Percentiles rank a stretch among this genome's conserved stretches.
These are phyloP conservation scores for Phytophthora litchii DNA, from an alignment of 352 stramenopile genomes.

Conservation along the genomic window DNA sequence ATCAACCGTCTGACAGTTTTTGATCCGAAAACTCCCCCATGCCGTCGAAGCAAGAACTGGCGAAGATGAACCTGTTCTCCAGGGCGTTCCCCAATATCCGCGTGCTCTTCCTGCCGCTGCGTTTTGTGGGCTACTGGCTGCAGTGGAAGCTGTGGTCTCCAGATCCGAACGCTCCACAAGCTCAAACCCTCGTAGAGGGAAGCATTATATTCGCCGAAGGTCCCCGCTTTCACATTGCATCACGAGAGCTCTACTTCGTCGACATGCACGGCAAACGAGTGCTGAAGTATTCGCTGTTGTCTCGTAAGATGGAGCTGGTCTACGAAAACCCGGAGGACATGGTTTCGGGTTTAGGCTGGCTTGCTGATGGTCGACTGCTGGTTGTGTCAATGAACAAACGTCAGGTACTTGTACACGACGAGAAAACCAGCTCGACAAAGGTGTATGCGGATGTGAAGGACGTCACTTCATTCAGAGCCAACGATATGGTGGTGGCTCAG, in stretches of 20 bases:
- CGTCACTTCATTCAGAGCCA: conserved; percentile 51
- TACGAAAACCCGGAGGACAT: conserved; percentile 49
- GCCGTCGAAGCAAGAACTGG: too few species aligned
- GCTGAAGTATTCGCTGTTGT: conserved; percentile 50
- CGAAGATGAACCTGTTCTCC: conserved; percentile 17
- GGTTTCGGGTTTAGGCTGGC: conserved; percentile 59
- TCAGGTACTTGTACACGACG: conserved; percentile 45
- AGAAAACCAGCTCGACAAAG: conserved; percentile 23
- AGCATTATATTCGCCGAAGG: conserved; percentile 48
- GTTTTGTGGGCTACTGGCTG: conserved; percentile 34
- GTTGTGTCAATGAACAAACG: conserved; percentile 53
- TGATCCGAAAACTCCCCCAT: too few species aligned
- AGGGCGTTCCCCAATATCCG: conserved; percentile 25
- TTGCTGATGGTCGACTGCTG: conserved; percentile 53
- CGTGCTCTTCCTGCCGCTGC: conserved; percentile 25
- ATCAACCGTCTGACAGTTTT: too few species aligned
- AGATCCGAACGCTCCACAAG: conserved; percentile 12
- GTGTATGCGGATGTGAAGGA: conserved; percentile 51
- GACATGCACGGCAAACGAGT: conserved; percentile 63
- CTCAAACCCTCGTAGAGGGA: conserved; percentile 14
- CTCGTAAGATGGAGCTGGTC: conserved; percentile 35
- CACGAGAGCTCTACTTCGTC: conserved; percentile 57
- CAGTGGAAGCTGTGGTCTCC: conserved; percentile 18
- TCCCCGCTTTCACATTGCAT: conserved; percentile 51
- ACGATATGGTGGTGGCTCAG: conserved; percentile 58